phyloP scores from a whole-genome alignment of 192 early-diverging fungal genomes.

The Powellomyces hirtus region DNA sequence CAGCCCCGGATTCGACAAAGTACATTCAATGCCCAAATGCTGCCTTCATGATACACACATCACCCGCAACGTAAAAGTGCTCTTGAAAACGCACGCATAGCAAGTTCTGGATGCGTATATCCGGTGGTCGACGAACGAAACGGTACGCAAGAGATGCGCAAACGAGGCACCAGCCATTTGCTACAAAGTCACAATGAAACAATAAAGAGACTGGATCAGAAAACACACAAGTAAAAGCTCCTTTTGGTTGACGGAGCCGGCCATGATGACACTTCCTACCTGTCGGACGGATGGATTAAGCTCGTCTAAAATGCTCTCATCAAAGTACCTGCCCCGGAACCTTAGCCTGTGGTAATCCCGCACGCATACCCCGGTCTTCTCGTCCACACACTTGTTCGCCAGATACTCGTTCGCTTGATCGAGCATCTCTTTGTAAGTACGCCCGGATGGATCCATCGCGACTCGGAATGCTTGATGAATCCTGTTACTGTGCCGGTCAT shows the following conservation, averaged over 20 bases:
- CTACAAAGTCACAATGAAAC: too few species aligned
- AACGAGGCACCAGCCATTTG: neutral
- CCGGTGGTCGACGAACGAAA: conserved; percentile 9
- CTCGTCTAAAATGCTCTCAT: conserved; percentile 26
- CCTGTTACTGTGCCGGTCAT: conserved; percentile 11
- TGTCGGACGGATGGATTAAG: conserved; percentile 7
- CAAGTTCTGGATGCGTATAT: neutral
- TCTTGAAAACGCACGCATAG: neutral
- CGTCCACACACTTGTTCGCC: conserved; percentile 20
- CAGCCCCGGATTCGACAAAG: neutral
- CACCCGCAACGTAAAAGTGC: neutral
- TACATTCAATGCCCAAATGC: neutral
- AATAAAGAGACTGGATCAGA: neutral
- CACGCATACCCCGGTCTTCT: conserved; percentile 4
- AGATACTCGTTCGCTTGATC: conserved; percentile 46
- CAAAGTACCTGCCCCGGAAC: conserved; percentile 33
- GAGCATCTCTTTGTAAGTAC: conserved; percentile 33
- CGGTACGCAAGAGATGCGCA: neutral
- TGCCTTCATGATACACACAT: neutral
- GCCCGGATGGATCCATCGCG: conserved; percentile 9
- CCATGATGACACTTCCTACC: neutral
- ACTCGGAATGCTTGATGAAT: conserved; percentile 17
- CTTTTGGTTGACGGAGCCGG: neutral
- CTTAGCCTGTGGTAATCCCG: conserved; percentile 31
- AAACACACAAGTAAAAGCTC: neutral